Evolutionary conservation across 2,329 filamentous ascomycete species (phyloP), one percentile per base, ranked within the genome.

Genomic region (Aureobasidium sp.): DNA sequence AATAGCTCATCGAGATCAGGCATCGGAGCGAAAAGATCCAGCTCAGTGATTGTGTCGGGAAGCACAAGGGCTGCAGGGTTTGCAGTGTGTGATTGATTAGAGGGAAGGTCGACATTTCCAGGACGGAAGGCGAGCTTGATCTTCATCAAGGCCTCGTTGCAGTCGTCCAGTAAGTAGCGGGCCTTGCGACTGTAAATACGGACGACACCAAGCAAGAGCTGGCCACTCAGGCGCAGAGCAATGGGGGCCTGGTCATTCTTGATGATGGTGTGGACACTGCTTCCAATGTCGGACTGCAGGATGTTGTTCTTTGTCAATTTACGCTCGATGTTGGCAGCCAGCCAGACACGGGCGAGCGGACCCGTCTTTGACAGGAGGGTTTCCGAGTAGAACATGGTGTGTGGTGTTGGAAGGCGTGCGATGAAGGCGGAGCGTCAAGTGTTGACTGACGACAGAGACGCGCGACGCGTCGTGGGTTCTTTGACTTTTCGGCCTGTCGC

Each of bases 51-150:
- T 60, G 88, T 87, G 77, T 99, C 94, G 7, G 92, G 91, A 60
- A 99, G 82, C 70, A 93, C 89, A 66, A 97, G 83, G 31, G 91
- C 88, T 72, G 92, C 90, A 53, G 92, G 88, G 68, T 91, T 91
- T 27, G 54, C 88, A 66, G 89, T 82, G 69, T 90, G 87, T 17
- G 93, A 76, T 61, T 80, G 81, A 70, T 89, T 90, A 56, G 86
- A 83, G n/a, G 92, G 90, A 68, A 97, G 83, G 75, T 99, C 94
- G 72, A 97, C 95, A 76, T 97, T 97, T 67, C 93, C 93, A 52
- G 93, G 90, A 64, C 92, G 89, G 78, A 97, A 99, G 45, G 94
- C 93, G 91, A 97, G 95, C 74, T 97, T 97, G 70, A 99, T 97
- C 79, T 97, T 97, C 81, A 96, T 87, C 67, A 99, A 80, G 42